Evolutionary conservation across 169 alveolate species (phyloP).

Genomic region (Plasmodium adleri): DNA sequence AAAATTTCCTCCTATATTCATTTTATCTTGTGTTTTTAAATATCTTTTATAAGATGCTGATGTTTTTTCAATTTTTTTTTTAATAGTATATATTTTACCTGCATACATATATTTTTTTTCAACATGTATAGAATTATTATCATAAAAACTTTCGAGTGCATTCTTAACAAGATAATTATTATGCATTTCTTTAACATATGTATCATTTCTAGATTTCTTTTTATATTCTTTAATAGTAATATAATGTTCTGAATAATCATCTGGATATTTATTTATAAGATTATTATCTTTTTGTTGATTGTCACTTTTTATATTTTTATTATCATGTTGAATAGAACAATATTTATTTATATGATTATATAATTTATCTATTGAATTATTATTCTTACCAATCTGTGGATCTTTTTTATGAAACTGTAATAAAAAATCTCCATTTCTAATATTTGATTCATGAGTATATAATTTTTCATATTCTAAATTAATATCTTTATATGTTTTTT

Average conservation of each 20-base stretch:
- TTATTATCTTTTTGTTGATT: not conserved
- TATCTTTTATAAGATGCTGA: conserved; percentile 55
- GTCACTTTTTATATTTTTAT: not conserved
- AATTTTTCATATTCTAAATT: conserved; percentile 48
- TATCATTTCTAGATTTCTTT: conserved; percentile 19
- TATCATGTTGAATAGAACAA: conserved; percentile 13
- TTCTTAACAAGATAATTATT: conserved; percentile 9
- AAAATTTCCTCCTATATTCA: conserved; percentile 59
- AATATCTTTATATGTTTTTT: conserved; percentile 47
- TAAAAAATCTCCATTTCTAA: conserved; percentile 41
- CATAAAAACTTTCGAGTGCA: conserved; percentile 47
- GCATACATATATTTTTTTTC: conserved; percentile 75
- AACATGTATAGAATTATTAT: conserved; percentile 33
- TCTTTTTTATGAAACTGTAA: conserved; percentile 58
- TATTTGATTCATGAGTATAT: conserved; percentile 35
- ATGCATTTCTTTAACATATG: conserved; percentile 8
- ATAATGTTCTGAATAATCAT: not conserved
- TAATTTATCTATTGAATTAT: conserved; percentile 35
- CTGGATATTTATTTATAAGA: not conserved
- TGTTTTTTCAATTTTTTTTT: conserved; percentile 66
- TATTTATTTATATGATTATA: conserved; percentile 43
- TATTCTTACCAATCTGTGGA: conserved; percentile 47
- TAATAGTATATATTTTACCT: conserved; percentile 43
- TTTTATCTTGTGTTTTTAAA: conserved; percentile 51
- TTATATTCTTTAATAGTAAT: conserved; percentile 6